Evolutionary conservation across 176 grass and related monocot species (phyloP), one percentile per base, ranked within the genome.

Genomic region (Aegilops sharonensis): DNA sequence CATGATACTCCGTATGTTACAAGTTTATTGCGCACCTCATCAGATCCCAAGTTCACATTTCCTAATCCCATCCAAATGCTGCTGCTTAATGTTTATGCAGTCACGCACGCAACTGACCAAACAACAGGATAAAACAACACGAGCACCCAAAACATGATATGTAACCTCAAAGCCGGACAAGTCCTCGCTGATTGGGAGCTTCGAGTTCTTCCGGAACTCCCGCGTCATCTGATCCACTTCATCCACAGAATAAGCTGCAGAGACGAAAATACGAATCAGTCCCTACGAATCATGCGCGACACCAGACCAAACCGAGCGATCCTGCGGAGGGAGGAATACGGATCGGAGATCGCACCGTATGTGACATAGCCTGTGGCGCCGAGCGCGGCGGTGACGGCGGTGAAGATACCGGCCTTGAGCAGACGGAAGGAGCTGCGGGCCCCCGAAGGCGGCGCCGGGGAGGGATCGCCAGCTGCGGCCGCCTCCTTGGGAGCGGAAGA

Each of bases 171-270:
- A 89, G 72, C 81, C 68, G 1, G 92, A 91, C 10, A 85, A 50
- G 50, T 88, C 85, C 54, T 93, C 80, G 8, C 54, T 68, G 31
- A 79, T 75, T 39, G 87, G 60, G 13, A 13, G 34, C 89, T 77
- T 84, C 23, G 81, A 72, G 68, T 75, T 75, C 60, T 91, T 94
- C 71, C 87, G 83, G 20, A 94, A 87, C 80, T 90, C 84, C 42
- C 57, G 87, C 11, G 97, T 94, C 88, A 85, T 93, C 74, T 95
- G 69, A 78, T 99, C 87, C 66, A 99, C 75, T 80, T 99, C 92
- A 24, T 96, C 92, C 37, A 90, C 24, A 30, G 90, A 88, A 82
- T 94, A 99, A 81, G 90, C 97, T 99, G 40, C 77, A 59, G 9
- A 72, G 48, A 79, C 25, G 18, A 42, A 37, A 54, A 8, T 15